A percentile compares a stretch with the other conserved stretches of the same genome.
These are phyloP conservation scores for Paraglomus occultum DNA, from an alignment of 192 early-diverging fungal genomes.

Conservation along the genomic window DNA sequence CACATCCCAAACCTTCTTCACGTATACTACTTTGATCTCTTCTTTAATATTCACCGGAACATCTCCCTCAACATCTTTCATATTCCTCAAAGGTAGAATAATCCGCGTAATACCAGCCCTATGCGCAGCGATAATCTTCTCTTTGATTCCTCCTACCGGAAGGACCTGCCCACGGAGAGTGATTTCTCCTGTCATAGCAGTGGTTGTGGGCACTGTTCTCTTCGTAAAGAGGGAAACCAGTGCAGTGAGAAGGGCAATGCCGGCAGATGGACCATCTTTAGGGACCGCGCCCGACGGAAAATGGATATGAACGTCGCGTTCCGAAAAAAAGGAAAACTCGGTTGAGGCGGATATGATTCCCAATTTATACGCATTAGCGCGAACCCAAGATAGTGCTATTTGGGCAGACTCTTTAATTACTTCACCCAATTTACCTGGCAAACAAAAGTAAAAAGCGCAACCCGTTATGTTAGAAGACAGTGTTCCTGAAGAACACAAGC, in stretches of 20 bases:
- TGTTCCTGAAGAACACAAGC: background rate
- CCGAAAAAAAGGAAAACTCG: constrained; percentile 50
- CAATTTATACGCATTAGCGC: constrained; percentile 60
- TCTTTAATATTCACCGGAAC: constrained; percentile 65
- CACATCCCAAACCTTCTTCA: constrained; percentile 62
- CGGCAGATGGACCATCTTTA: constrained; percentile 80
- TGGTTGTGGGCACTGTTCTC: constrained; percentile 48
- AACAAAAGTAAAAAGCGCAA: background rate
- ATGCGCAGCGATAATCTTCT: constrained; percentile 83
- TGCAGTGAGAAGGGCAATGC: constrained; percentile 72
- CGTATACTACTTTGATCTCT: constrained; percentile 72
- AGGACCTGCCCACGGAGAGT: constrained; percentile 78
- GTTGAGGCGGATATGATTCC: constrained; percentile 42
- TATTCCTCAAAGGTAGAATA: constrained; percentile 68
- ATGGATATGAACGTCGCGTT: constrained; percentile 84
- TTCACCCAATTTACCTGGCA: constrained; percentile 67
- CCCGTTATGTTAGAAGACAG: background rate
- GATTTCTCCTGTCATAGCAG: constrained; percentile 87
- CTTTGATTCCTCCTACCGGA: constrained; percentile 85
- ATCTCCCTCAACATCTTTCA: constrained; percentile 67
- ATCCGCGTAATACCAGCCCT: constrained; percentile 72
- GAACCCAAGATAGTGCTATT: constrained; percentile 78
- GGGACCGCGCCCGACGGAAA: constrained; percentile 76
- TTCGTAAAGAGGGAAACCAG: constrained; percentile 74
- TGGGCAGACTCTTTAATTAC: constrained; percentile 85